Base-by-base conservation (phyloP, 805 yeast genomes). In the Saccharomycopsis sp. region DNA sequence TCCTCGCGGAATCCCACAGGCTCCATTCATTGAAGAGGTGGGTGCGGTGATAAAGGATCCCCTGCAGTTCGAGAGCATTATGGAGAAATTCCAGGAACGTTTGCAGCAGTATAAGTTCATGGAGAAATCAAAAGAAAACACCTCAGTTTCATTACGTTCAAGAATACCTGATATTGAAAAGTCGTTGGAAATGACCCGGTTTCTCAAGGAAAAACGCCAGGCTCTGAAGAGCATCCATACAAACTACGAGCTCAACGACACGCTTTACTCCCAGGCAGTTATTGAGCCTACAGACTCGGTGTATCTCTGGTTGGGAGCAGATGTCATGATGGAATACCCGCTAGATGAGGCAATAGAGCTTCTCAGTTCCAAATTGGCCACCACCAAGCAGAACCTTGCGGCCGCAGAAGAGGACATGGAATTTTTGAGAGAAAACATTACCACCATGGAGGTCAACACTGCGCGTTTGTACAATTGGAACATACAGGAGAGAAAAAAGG, bases 371-470 rank as follows among this genome's bases (percentile, higher is more conserved):
- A 83, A 92, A 68, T 77, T 91, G 61, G 69, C 70, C 14, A 80
- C 81, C 37, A 91, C 96, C 15, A 73, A 79, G 64, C 74, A 78
- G 46, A 85, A 81, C 62, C 77, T 83, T 64, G 68, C 72, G 23
- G 75, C 78, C 50, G 86, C 95, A 41, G 82, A 88, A 63, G 96
- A 88, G 62, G 99, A 90, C 68, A 78, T 88, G 61, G 96, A 89
- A 66, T 91, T 84, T 64, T 76, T 85, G 61, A 81, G 94, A 63
- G 94, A 88, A 64, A 91, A 91, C 65, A 91, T 92, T 62, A 94
- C 99, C 15, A 92, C 97, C 2, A 89, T 94, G 91, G 98, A 94
- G 71, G 99, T 94, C 54, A 94, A 94, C 68, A 90, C 96, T 16
- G 97, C 99, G 1, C 80, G 99, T 63, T 78, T 88, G 68, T 89